These are phyloP conservation scores for Carpinus fangiana DNA, from an alignment of 306 rosid genomes.

Conservation along the genomic window DNA sequence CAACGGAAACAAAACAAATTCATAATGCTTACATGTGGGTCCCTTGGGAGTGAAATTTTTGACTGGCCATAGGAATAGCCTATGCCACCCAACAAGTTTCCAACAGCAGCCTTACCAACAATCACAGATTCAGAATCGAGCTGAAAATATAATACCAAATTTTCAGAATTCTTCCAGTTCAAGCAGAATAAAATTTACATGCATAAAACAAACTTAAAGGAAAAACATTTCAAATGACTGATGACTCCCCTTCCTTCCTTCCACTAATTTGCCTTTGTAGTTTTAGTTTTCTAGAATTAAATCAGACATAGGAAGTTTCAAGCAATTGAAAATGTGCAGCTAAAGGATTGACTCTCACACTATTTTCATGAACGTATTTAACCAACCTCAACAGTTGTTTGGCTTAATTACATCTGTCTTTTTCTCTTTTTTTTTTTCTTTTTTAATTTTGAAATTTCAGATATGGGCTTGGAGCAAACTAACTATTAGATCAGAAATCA, in stretches of 20 bases:
- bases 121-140: constrained; percentile 69
- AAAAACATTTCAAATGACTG: not conserved
- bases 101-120: constrained; percentile 88
- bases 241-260: not conserved
- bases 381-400: not conserved
- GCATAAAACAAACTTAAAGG: constrained; percentile 17
- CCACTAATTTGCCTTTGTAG: not conserved
- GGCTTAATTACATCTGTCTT: not conserved
- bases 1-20: constrained; percentile 11
- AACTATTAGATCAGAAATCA: not conserved
- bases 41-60: constrained; percentile 58
- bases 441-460: not conserved
- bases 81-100: constrained; percentile 88
- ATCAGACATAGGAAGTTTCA: not conserved
- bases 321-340: not conserved
- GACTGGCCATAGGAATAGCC: constrained; percentile 97
- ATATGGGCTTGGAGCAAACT: not conserved
- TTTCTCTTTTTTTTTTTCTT: no score
- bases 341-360: not conserved
- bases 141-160: constrained; percentile 50
- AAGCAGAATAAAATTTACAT: constrained; percentile 22
- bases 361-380: not conserved
- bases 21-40: constrained; percentile 54
- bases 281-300: not conserved
- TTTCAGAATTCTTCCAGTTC: constrained; percentile 28